Percentiles rank a stretch among this genome's conserved stretches.
These are phyloP conservation scores for Apiotrichum laibachii DNA, from an alignment of 1,284 basidiomycete genomes.

Conservation along the genomic window DNA sequence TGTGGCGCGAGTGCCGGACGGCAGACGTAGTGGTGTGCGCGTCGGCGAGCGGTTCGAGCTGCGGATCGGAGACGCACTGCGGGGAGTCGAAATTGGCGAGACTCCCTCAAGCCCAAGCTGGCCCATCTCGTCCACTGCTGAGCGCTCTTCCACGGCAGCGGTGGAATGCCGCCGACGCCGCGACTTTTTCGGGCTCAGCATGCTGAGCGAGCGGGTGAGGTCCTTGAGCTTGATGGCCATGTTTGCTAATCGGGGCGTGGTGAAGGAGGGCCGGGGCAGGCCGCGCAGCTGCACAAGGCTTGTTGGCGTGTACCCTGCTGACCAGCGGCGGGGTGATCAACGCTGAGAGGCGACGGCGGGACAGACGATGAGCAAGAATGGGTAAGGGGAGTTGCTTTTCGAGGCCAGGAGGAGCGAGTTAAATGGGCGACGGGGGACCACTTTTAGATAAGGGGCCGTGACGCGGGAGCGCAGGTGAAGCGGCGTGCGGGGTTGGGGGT, in stretches of 20 bases:
- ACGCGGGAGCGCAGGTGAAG: too few relatives aligned
- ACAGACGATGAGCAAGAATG: too few relatives aligned
- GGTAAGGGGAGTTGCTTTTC: too few relatives aligned
- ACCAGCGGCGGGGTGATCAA: neutral
- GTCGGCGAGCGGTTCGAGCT: neutral
- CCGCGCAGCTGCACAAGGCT: neutral
- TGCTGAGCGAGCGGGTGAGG: neutral
- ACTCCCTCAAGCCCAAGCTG: neutral
- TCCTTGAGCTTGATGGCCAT: conserved; percentile 2
- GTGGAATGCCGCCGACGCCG: neutral
- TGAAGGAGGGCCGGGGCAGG: too few relatives aligned
- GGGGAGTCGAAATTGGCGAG: neutral
- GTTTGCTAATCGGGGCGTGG: neutral
- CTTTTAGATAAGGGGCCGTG: too few relatives aligned
- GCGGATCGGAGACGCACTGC: neutral
- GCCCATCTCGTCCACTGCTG: neutral
- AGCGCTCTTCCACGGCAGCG: neutral
- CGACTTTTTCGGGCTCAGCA: neutral
- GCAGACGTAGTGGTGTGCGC: neutral
- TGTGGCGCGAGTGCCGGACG: neutral
- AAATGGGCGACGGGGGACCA: too few relatives aligned
- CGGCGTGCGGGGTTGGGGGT: too few relatives aligned
- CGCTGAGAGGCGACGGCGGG: neutral
- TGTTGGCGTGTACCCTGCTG: neutral
- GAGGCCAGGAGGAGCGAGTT: too few relatives aligned